Conservation (phyloP, 208 protist genomes). For the Porcisia hertigi region DNA sequence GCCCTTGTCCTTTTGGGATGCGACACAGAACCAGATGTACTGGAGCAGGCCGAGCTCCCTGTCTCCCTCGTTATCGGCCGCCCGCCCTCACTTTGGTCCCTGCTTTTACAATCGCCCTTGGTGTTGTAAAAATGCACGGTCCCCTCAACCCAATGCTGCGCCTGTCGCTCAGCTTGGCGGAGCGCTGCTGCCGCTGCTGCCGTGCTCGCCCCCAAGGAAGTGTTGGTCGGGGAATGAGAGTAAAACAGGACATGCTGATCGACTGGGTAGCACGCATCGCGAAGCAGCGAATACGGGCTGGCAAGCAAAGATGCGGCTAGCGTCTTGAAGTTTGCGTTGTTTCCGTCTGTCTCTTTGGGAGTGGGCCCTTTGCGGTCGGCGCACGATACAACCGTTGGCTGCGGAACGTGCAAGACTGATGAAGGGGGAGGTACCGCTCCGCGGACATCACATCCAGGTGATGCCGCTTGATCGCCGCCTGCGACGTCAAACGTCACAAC, state of each 20-base stretch:
- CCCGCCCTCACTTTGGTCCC: conserved; percentile 3
- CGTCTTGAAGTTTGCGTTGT: background rate
- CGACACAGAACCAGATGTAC: background rate
- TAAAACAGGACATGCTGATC: conserved; percentile 20
- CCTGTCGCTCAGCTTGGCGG: conserved; percentile 17
- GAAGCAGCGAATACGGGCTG: conserved; percentile 31
- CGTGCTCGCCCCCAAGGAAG: too few species aligned
- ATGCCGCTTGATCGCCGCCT: background rate
- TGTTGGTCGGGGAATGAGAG: conserved; percentile 1
- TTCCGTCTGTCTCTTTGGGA: background rate
- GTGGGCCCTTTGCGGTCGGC: background rate
- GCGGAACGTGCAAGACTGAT: background rate
- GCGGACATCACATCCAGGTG: background rate
- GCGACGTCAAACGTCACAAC: conserved; percentile 31
- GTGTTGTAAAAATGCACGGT: conserved; percentile 28
- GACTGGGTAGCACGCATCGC: conserved; percentile 30
- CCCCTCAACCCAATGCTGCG: conserved; percentile 43
- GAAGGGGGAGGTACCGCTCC: background rate
- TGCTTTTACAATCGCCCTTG: background rate
- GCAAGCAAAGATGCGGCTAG: conserved; percentile 1
- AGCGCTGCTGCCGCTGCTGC: conserved; percentile 1
- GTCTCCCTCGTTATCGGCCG: background rate
- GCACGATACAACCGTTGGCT: conserved; percentile 1
- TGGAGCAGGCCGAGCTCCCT: background rate
- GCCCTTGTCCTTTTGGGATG: background rate